phyloP scores from a whole-genome alignment of 2,329 filamentous ascomycete genomes.

The Monosporascus ibericus region DNA sequence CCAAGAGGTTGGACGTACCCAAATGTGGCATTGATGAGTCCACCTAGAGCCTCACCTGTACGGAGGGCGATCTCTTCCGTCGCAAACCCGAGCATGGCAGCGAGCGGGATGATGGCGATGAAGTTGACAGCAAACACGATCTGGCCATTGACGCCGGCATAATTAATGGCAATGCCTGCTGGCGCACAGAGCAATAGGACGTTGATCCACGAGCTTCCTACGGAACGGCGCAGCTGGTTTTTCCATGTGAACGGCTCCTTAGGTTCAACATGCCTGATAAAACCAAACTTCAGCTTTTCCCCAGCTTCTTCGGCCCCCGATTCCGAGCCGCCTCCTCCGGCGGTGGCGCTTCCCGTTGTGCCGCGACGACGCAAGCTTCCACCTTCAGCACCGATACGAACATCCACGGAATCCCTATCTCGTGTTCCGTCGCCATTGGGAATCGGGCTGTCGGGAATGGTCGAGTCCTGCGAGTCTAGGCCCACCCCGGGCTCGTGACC shows the following conservation, averaged over 20 bases:
- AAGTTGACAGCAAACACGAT: slow-evolving; percentile 83
- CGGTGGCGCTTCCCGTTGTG: slow-evolving; percentile 14
- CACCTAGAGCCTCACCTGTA: slow-evolving; percentile 80
- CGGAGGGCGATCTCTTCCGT: slow-evolving; percentile 84
- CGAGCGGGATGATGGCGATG: slow-evolving; percentile 84
- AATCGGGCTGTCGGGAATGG: not conserved
- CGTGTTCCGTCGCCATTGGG: slow-evolving; percentile 1
- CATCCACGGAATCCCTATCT: slow-evolving; percentile 4
- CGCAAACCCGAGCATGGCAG: slow-evolving; percentile 78
- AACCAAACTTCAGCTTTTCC: slow-evolving; percentile 31
- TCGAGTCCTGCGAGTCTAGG: slow-evolving; percentile 14
- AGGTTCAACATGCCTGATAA: slow-evolving; percentile 42
- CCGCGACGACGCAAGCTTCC: not conserved
- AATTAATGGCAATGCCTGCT: slow-evolving; percentile 70
- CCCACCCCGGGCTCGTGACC: slow-evolving; percentile 4
- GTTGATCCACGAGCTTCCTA: slow-evolving; percentile 85
- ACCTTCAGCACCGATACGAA: slow-evolving; percentile 3
- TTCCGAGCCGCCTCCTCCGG: slow-evolving; percentile 18
- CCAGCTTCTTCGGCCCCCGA: slow-evolving; percentile 31
- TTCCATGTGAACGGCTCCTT: slow-evolving; percentile 51
- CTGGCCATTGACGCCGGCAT: slow-evolving; percentile 39
- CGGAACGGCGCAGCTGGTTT: slow-evolving; percentile 66
- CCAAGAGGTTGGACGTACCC: slow-evolving; percentile 42
- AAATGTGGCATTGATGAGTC: slow-evolving; percentile 84
- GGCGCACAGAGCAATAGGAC: slow-evolving; percentile 73